Evolutionary conservation across 495 filamentous ascomycete genomes (phyloP).

Genomic region (Aspergillus haitiensis): DNA sequence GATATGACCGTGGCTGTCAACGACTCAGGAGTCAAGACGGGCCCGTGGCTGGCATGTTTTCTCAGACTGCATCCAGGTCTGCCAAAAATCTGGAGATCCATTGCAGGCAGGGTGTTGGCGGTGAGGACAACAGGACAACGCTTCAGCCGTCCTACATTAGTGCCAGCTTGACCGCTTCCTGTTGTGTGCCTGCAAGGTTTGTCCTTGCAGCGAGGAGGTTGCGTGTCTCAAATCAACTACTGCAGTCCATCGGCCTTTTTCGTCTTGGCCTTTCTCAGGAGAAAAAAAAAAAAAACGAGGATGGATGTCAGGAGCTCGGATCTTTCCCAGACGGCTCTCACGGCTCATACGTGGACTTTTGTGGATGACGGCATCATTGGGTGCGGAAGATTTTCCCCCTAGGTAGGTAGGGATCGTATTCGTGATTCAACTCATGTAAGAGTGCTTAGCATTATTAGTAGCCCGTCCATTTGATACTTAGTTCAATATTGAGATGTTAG

Average conservation of each 20-base stretch:
- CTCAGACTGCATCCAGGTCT: slow-evolving; percentile 11
- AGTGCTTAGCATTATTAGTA: too few species aligned
- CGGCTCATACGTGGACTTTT: background rate
- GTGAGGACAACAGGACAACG: slow-evolving; percentile 23
- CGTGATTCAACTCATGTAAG: too few species aligned
- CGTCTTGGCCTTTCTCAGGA: background rate
- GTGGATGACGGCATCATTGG: background rate
- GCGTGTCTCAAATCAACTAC: slow-evolving; percentile 18
- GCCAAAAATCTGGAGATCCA: slow-evolving; percentile 9
- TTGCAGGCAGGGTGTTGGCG: slow-evolving; percentile 29
- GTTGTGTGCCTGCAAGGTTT: slow-evolving; percentile 35
- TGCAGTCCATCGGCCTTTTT: background rate
- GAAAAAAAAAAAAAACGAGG: too few species aligned
- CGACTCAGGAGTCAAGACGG: background rate
- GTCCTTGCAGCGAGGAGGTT: slow-evolving; percentile 31
- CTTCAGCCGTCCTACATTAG: slow-evolving; percentile 13
- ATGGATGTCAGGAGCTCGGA: too few species aligned
- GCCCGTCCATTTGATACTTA: too few species aligned
- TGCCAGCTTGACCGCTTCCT: slow-evolving; percentile 38
- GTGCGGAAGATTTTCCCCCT: background rate
- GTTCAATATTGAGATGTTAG: too few species aligned
- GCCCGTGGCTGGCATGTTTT: slow-evolving; percentile 22
- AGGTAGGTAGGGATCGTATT: background rate
- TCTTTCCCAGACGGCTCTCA: too few species aligned
- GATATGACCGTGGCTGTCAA: background rate